Percentiles rank a stretch among this genome's conserved stretches.
Evolutionary conservation across 306 rosid species (phyloP).

Genomic region (Acacia confusa): DNA sequence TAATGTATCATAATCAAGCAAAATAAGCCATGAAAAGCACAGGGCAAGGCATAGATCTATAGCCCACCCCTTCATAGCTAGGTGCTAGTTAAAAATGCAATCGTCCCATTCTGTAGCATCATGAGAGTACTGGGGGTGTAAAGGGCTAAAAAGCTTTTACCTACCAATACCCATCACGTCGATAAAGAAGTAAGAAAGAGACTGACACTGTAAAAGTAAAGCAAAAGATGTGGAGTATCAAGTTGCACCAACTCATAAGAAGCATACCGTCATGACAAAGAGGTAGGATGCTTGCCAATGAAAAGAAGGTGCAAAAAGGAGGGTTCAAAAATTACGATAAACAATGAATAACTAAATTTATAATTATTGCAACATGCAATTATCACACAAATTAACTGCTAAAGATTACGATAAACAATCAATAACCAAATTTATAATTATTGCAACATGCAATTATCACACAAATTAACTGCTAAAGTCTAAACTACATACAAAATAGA

Average conservation of each 20-base stretch:
- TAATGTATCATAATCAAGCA: not conserved
- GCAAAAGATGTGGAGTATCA: constrained; percentile 24
- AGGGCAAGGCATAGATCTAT: not conserved
- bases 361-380: no score
- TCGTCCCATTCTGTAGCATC: not conserved
- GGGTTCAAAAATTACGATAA: not conserved
- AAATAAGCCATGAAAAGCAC: constrained; percentile 2
- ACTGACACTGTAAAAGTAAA: constrained; percentile 18
- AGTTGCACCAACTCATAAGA: constrained; percentile 15
- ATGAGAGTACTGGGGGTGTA: not conserved
- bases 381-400: not conserved
- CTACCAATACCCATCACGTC: constrained; percentile 28
- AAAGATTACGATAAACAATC: not conserved
- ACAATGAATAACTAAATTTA: not conserved
- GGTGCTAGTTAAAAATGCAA: not conserved
- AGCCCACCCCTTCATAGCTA: not conserved
- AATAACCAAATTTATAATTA: not conserved
- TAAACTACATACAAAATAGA: not conserved
- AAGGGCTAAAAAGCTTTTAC: not conserved
- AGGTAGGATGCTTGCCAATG: not conserved
- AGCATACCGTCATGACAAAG: constrained; percentile 22
- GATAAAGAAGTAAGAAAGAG: constrained; percentile 29
- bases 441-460: not conserved
- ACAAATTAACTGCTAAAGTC: not conserved
- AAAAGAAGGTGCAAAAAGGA: not conserved